Evolutionary conservation across 2,329 filamentous ascomycete genomes (phyloP).

Genomic region (Coniochaeta sp.): DNA sequence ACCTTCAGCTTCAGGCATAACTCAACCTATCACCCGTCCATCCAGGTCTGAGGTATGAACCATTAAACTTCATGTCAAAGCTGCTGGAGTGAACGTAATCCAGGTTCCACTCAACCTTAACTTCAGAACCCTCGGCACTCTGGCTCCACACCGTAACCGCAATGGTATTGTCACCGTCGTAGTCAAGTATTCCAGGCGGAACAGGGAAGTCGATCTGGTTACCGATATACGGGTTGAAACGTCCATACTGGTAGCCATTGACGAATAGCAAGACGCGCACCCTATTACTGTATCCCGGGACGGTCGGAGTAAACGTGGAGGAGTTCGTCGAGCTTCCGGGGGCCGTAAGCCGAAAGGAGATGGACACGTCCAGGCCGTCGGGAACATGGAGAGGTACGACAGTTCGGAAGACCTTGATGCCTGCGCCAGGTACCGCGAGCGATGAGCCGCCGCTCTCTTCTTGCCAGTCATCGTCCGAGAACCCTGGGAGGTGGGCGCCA

Average conservation of each 20-base stretch:
- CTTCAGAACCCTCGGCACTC: slow-evolving; percentile 38
- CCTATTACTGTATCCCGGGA: slow-evolving; percentile 23
- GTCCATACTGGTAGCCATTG: slow-evolving; percentile 59
- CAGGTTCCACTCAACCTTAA: slow-evolving; percentile 42
- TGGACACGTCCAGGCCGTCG: slow-evolving; percentile 42
- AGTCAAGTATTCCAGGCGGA: slow-evolving; percentile 50
- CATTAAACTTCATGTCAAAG: slow-evolving; percentile 41
- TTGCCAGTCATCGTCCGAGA: slow-evolving; percentile 38
- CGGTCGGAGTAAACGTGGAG: neutral
- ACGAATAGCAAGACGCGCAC: slow-evolving; percentile 49
- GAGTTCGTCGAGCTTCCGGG: slow-evolving; percentile 17
- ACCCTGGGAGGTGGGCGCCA: slow-evolving; percentile 51
- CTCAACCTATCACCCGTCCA: slow-evolving; percentile 34
- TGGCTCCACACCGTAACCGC: slow-evolving; percentile 53
- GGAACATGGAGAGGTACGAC: slow-evolving; percentile 42
- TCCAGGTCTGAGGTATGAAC: slow-evolving; percentile 37
- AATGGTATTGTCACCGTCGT: slow-evolving; percentile 49
- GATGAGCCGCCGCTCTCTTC: slow-evolving; percentile 16
- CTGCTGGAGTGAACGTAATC: slow-evolving; percentile 46
- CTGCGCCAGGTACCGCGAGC: slow-evolving; percentile 36
- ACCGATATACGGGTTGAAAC: slow-evolving; percentile 52
- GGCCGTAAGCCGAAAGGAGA: slow-evolving; percentile 45
- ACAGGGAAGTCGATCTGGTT: slow-evolving; percentile 54
- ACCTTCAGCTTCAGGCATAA: slow-evolving; percentile 19
- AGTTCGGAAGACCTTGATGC: slow-evolving; percentile 49